A percentile compares a stretch with the other conserved stretches of the same genome.
Evolutionary conservation across 2,329 filamentous ascomycete species (phyloP).

Genomic region (Nothopassalora personata): DNA sequence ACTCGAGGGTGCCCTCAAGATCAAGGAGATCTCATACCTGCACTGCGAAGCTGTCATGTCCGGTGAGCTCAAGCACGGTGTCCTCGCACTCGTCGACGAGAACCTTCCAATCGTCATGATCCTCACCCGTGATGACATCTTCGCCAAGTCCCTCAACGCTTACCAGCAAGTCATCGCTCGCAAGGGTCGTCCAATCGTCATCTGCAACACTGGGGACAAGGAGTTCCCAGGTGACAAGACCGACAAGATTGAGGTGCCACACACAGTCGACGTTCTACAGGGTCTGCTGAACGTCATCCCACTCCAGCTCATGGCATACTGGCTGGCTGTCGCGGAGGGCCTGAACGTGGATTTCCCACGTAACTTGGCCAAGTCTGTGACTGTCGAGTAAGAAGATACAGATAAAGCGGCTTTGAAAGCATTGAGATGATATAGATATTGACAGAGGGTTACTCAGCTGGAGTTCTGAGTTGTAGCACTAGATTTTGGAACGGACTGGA

Average conservation of each 20-base stretch:
- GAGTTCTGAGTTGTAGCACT: slow-evolving; percentile 5
- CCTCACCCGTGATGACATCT: slow-evolving; percentile 89
- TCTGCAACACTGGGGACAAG: slow-evolving; percentile 85
- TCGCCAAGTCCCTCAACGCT: slow-evolving; percentile 98
- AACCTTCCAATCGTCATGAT: slow-evolving; percentile 99
- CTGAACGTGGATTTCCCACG: slow-evolving; percentile 98
- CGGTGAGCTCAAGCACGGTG: slow-evolving; percentile 97
- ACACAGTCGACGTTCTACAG: slow-evolving; percentile 91
- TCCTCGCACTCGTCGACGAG: slow-evolving; percentile 94
- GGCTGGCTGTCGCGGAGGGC: slow-evolving; percentile 92
- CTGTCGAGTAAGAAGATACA: slow-evolving; percentile 70
- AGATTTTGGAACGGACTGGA: neutral
- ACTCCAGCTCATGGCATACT: slow-evolving; percentile 96
- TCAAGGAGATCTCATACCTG: slow-evolving; percentile 99
- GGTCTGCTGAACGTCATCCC: slow-evolving; percentile 97
- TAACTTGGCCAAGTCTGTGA: slow-evolving; percentile 98
- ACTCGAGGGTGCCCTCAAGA: slow-evolving; percentile 94
- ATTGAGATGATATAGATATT: neutral
- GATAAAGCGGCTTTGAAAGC: neutral
- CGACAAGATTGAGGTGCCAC: slow-evolving; percentile 95
- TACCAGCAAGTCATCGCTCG: slow-evolving; percentile 99
- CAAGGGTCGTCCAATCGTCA: slow-evolving; percentile 92
- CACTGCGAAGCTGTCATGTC: slow-evolving; percentile 99
- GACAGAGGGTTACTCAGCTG: neutral
- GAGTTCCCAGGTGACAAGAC: slow-evolving; percentile 87